Evolutionary conservation across 345 rosid species (phyloP).

Genomic region (Rubroshorea leprosula): DNA sequence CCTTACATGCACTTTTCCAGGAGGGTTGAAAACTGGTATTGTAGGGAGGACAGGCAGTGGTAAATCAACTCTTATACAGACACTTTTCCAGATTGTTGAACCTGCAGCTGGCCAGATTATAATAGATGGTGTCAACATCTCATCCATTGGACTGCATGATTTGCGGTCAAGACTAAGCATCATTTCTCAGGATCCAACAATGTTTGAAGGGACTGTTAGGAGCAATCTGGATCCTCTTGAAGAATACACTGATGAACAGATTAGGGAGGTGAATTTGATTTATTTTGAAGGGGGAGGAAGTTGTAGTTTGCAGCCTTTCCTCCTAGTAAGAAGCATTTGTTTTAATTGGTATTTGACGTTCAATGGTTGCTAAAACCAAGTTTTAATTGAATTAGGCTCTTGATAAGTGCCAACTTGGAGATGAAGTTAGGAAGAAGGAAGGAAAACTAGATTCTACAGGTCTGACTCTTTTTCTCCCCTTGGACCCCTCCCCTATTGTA

Average conservation of each 20-base stretch:
- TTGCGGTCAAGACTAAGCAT: constrained; percentile 74
- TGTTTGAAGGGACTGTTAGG: constrained; percentile 88
- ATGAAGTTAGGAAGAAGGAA: constrained; percentile 76
- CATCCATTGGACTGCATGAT: constrained; percentile 70
- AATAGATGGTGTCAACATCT: constrained; percentile 67
- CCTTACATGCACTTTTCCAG: constrained; percentile 65
- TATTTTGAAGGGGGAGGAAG: background rate
- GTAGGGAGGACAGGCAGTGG: constrained; percentile 96
- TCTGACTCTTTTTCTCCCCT: too few species aligned
- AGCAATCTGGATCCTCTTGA: constrained; percentile 87
- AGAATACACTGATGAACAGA: constrained; percentile 71
- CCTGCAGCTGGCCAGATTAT: constrained; percentile 58
- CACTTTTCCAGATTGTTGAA: constrained; percentile 77
- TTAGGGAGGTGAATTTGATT: constrained; percentile 72
- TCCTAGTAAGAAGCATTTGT: background rate
- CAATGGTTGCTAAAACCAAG: too few species aligned
- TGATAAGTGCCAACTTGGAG: constrained; percentile 91
- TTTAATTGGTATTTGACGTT: background rate
- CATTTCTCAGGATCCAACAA: constrained; percentile 90
- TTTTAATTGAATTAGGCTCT: constrained; percentile 47
- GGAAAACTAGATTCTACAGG: constrained; percentile 60
- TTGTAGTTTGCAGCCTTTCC: background rate
- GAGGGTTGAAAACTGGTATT: constrained; percentile 75
- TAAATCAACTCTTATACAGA: constrained; percentile 82
- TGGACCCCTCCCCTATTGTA: too few species aligned